Evolutionary conservation across 2,329 filamentous ascomycete species (phyloP).

Genomic region (Penicillium griseofulvum): DNA sequence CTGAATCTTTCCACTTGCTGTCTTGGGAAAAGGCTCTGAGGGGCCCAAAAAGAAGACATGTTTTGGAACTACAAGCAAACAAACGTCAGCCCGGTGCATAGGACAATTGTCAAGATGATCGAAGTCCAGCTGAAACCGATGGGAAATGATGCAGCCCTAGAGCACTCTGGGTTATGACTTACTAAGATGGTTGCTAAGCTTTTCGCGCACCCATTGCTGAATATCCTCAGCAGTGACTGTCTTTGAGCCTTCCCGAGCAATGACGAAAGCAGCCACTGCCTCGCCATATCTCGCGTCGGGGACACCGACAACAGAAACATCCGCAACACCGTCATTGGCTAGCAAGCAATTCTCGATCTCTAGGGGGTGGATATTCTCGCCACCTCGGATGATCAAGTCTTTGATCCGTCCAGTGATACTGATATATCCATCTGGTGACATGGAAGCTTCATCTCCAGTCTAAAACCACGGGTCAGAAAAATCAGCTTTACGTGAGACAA

Average conservation of each 20-base stretch:
- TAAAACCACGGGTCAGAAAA: slow-evolving; percentile 35
- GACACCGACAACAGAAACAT: slow-evolving; percentile 80
- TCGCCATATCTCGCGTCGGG: slow-evolving; percentile 83
- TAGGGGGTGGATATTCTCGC: slow-evolving; percentile 93
- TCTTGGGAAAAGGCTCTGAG: slow-evolving; percentile 77
- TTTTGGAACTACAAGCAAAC: slow-evolving; percentile 62
- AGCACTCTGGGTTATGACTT: slow-evolving; percentile 26
- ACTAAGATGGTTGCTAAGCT: slow-evolving; percentile 69
- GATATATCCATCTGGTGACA: slow-evolving; percentile 80
- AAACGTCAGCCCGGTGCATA: not conserved
- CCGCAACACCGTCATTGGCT: slow-evolving; percentile 65
- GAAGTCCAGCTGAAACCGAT: not conserved
- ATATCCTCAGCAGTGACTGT: slow-evolving; percentile 59
- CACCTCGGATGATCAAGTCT: slow-evolving; percentile 90
- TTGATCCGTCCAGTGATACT: slow-evolving; percentile 90
- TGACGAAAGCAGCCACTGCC: slow-evolving; percentile 78
- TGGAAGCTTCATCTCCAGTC: slow-evolving; percentile 85
- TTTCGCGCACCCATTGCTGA: slow-evolving; percentile 67
- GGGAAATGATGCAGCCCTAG: not conserved
- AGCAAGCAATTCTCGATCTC: slow-evolving; percentile 90
- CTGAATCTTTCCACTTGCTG: slow-evolving; percentile 93
- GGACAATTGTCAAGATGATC: not conserved
- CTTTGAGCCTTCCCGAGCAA: slow-evolving; percentile 45
- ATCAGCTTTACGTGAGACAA: not conserved
- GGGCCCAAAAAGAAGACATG: slow-evolving; percentile 74